Evolutionary conservation across 805 yeast species (phyloP), one percentile per base, ranked within the genome.

Genomic region (Kazachstania psychrophila): DNA sequence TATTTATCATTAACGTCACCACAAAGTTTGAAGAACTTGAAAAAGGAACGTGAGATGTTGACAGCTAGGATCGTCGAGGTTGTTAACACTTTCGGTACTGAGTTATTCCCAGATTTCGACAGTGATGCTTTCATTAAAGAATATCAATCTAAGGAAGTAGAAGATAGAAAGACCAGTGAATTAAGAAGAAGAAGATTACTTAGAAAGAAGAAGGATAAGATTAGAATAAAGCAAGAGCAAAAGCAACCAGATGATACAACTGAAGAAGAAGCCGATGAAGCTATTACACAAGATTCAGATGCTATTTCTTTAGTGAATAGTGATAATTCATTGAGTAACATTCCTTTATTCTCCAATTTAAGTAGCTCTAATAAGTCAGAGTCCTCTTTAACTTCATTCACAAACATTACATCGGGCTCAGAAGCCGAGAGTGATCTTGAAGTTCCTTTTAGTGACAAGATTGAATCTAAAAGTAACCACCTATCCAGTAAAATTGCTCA

Each of bases 31-130:
- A 56, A 58, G 29, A 72, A 77, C 40, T 64, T 92, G 46, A 77
- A 83, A 48, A 60, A 65, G 19, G 68, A 73, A 34, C 69, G 97
- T 44, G 63, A 64, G 28, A 70, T 69, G 42, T 67, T 89, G 41
- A 74, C 84, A 15, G 71, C 68, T 42, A 79, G 82, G 39, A 83
- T 92, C 40, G 84, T 95, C 0, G 82, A 79, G 28, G 58, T 76
- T 5, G 86, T 89, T 33, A 86, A 88, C 55, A 75, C 72, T 30
- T 71, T 78, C 40, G 97, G 96, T 0, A 92, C 94, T 4, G 73
- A 78, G 51, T 60, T 92, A 37, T 88, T 77, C 68, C 89, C 95
- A 4, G 96, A 88, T 60, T 83, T 88, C 54, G 79, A 79, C 36
- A 58, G 54, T 30, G 56, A 61, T 28, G 51, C 53, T n/a, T 42